These are phyloP conservation scores for Yamadazyma sp. DNA, from an alignment of 805 yeast species.

Conservation along the genomic window DNA sequence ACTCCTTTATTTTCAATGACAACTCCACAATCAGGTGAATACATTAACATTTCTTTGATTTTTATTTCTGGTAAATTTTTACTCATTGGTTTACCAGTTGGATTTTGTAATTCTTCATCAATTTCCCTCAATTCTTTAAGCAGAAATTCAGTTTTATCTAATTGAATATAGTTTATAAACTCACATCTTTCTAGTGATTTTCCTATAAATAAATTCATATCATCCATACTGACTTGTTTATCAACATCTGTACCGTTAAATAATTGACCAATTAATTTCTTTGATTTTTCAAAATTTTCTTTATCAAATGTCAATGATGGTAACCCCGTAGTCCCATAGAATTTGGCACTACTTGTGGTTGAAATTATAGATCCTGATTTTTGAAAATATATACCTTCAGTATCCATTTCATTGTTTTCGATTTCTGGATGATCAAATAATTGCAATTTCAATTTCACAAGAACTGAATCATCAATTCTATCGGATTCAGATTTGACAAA, in stretches of 20 bases:
- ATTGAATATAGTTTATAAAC: constrained; percentile 62
- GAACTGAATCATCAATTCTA: constrained; percentile 29
- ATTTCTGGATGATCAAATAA: constrained; percentile 46
- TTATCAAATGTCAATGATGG: constrained; percentile 52
- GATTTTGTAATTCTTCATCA: constrained; percentile 69
- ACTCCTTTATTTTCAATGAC: constrained; percentile 27
- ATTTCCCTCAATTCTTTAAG: constrained; percentile 52
- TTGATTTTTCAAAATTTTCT: constrained; percentile 42
- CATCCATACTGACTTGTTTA: constrained; percentile 35
- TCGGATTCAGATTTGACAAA: constrained; percentile 12
- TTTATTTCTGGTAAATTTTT: constrained; percentile 50
- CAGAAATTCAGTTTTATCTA: constrained; percentile 56
- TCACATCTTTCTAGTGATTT: constrained; percentile 57
- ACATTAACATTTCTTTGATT: constrained; percentile 56
- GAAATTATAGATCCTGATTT: constrained; percentile 61
- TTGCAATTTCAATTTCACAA: constrained; percentile 26
- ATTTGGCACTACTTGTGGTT: constrained; percentile 60
- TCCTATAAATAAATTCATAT: constrained; percentile 33
- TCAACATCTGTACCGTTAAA: constrained; percentile 42
- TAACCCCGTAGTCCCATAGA: constrained; percentile 57
- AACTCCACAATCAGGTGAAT: constrained; percentile 89
- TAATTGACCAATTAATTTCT: constrained; percentile 41
- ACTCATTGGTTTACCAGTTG: constrained; percentile 75
- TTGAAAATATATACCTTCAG: constrained; percentile 66
- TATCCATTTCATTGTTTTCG: constrained; percentile 46